A percentile compares a stretch with the other conserved stretches of the same genome.
These are phyloP conservation scores for Papiliotrema nemorosa DNA, from an alignment of 1,284 basidiomycete genomes.

Conservation along the genomic window DNA sequence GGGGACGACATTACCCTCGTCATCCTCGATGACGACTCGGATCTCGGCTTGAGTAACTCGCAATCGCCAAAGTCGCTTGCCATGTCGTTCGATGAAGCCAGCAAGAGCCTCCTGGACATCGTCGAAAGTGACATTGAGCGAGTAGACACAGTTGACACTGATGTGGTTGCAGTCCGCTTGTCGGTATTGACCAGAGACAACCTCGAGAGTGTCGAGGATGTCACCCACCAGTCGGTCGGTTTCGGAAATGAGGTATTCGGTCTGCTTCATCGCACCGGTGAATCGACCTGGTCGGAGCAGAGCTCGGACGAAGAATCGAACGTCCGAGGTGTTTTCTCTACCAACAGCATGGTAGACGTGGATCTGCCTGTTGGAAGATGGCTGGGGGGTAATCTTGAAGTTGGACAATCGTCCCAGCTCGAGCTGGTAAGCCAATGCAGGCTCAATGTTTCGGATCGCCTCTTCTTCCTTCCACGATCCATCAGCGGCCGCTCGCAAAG, in stretches of 20 bases:
- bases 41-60: constrained; percentile 97
- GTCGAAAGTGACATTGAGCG: constrained; percentile 89
- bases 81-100: constrained; percentile 97
- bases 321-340: constrained; percentile 92
- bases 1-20: constrained; percentile 85
- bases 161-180: constrained; percentile 95
- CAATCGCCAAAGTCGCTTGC: constrained; percentile 94
- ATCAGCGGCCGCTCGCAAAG: constrained; percentile 65
- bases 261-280: constrained; percentile 83
- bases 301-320: constrained; percentile 95
- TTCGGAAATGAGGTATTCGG: constrained; percentile 96
- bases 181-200: constrained; percentile 78
- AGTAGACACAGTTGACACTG: constrained; percentile 98
- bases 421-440: constrained; percentile 95
- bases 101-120: constrained; percentile 93
- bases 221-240: constrained; percentile 94
- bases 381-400: constrained; percentile 92
- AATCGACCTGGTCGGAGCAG: constrained; percentile 93
- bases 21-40: constrained; percentile 88
- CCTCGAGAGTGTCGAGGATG: constrained; percentile 90
- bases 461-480: constrained; percentile 89
- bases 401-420: constrained; percentile 94
- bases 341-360: constrained; percentile 96
- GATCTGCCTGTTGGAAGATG: constrained; percentile 90
- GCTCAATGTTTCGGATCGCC: constrained; percentile 97